Evolutionary conservation across 2,329 filamentous ascomycete species (phyloP).

Genomic region (Chrysosporium keratinophilum): DNA sequence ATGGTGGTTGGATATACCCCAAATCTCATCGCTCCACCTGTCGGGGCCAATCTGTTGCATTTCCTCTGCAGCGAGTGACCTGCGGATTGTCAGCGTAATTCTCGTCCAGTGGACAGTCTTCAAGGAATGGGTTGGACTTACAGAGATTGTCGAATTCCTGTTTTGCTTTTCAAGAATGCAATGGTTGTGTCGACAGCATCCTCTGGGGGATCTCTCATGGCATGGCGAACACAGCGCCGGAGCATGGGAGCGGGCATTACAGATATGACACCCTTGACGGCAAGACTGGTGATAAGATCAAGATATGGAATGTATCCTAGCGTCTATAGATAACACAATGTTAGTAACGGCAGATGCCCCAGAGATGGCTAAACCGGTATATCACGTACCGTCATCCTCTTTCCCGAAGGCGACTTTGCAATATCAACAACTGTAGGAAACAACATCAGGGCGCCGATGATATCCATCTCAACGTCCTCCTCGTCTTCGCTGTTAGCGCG

Average conservation of each 20-base stretch:
- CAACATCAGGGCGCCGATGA: constrained; percentile 50
- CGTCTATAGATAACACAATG: constrained; percentile 16
- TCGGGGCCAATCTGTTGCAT: constrained; percentile 47
- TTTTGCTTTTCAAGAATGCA: constrained; percentile 40
- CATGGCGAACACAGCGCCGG: constrained; percentile 31
- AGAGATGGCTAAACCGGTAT: background rate
- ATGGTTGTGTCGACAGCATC: constrained; percentile 41
- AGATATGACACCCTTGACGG: constrained; percentile 36
- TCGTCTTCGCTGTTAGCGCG: constrained; percentile 17
- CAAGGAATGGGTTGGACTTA: constrained; percentile 20
- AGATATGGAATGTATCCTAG: constrained; percentile 31
- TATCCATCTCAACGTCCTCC: constrained; percentile 25
- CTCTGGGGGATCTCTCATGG: constrained; percentile 33
- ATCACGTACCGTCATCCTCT: constrained; percentile 36
- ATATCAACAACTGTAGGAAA: constrained; percentile 69
- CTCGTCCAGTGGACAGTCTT: background rate
- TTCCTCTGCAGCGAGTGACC: constrained; percentile 49
- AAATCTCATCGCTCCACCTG: constrained; percentile 49
- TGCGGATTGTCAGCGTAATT: constrained; percentile 15
- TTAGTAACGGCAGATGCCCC: background rate
- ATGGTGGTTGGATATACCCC: constrained; percentile 38
- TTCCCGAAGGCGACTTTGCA: constrained; percentile 51
- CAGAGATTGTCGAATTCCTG: constrained; percentile 47
- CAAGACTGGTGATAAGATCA: constrained; percentile 27
- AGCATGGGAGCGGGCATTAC: constrained; percentile 35